Evolutionary conservation across 192 early-diverging fungal genomes (phyloP).

Genomic region (Coemansia pectinata): DNA sequence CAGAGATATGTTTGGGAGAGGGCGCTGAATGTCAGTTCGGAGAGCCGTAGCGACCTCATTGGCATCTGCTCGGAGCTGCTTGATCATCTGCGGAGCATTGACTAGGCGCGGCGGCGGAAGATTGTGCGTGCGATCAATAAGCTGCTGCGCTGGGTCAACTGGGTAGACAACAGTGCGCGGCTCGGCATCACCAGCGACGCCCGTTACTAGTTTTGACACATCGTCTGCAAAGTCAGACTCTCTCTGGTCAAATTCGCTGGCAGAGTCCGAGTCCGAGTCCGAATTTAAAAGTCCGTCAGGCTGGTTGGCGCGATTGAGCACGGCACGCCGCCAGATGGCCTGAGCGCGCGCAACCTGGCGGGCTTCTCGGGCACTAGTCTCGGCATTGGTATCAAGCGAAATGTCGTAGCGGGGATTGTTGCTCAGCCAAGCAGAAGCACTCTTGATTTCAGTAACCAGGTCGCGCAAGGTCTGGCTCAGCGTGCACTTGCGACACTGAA

Average conservation of each 20-base stretch:
- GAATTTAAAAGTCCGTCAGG: constrained; percentile 4
- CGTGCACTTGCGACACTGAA: constrained; percentile 51
- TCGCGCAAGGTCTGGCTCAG: constrained; percentile 48
- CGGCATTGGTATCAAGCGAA: constrained; percentile 1
- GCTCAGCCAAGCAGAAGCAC: constrained; percentile 29
- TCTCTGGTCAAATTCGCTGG: neutral
- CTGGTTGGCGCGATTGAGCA: constrained; percentile 17
- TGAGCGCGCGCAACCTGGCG: constrained; percentile 30
- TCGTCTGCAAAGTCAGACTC: neutral
- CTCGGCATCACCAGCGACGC: neutral
- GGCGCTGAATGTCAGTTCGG: constrained; percentile 48
- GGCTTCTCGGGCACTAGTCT: neutral
- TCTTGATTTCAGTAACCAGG: constrained; percentile 36
- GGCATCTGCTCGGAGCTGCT: constrained; percentile 29
- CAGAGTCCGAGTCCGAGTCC: constrained; percentile 31
- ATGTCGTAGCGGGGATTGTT: constrained; percentile 33
- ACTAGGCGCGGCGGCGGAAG: constrained; percentile 40
- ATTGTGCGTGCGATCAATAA: constrained; percentile 19
- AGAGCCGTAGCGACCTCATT: constrained; percentile 45
- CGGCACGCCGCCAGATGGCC: constrained; percentile 32
- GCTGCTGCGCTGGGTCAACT: constrained; percentile 37
- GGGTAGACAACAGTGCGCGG: constrained; percentile 23
- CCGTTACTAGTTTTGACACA: neutral
- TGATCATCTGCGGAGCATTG: constrained; percentile 36
- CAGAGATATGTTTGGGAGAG: constrained; percentile 47